Evolutionary conservation across 345 rosid species (phyloP).

Genomic region (Eucalyptus regnans): DNA sequence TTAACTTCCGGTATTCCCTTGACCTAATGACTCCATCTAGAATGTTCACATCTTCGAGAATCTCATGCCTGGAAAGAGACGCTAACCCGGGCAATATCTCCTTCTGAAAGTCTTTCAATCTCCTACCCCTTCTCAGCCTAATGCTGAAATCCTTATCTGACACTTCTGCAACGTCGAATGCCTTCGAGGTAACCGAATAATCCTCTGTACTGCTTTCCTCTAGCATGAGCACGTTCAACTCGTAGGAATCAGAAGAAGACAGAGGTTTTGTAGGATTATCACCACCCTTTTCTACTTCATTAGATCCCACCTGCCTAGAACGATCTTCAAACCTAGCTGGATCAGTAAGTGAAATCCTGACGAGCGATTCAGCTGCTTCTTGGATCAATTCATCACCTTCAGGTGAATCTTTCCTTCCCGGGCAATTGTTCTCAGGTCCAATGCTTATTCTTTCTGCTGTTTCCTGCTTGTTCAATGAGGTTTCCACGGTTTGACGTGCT

Average conservation of each 20-base stretch:
- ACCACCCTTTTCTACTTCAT: constrained; percentile 4
- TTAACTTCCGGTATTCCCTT: constrained; percentile 59
- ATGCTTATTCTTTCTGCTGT: neutral
- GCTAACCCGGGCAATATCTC: constrained; percentile 64
- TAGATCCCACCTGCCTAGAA: constrained; percentile 2
- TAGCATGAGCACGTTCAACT: constrained; percentile 35
- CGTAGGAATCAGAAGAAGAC: constrained; percentile 48
- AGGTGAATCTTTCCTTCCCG: constrained; percentile 3
- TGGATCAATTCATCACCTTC: constrained; percentile 17
- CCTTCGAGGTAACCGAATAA: constrained; percentile 40
- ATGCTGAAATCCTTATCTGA: constrained; percentile 33
- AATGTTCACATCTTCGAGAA: constrained; percentile 59
- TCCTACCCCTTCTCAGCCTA: constrained; percentile 66
- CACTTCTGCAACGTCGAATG: constrained; percentile 21
- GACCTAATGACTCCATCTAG: constrained; percentile 69
- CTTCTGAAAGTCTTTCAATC: constrained; percentile 71
- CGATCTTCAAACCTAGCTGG: constrained; percentile 5
- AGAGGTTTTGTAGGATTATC: constrained; percentile 8
- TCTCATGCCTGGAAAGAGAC: constrained; percentile 61
- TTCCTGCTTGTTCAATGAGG: constrained; percentile 3
- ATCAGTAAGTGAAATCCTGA: constrained; percentile 19
- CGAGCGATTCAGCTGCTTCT: constrained; percentile 54
- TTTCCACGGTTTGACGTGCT: constrained; percentile 1
- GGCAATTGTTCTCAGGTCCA: neutral
- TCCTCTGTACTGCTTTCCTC: constrained; percentile 35